Base-by-base conservation (phyloP, 805 yeast species). In the Starmerella bombicola region DNA sequence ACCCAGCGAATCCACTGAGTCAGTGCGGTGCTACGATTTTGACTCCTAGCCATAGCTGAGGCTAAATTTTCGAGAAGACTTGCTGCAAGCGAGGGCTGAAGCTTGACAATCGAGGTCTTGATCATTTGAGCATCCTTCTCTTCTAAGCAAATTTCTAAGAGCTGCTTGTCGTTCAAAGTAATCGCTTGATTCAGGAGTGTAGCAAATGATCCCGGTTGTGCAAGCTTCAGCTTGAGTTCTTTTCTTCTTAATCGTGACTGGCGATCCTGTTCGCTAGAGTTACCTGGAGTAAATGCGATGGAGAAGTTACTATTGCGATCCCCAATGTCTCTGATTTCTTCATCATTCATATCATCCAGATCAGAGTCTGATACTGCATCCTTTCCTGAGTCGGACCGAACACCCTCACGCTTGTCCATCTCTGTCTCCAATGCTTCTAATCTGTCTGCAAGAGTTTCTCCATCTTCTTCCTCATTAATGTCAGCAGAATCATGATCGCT, bases 131-230 rank as follows among this genome's bases (percentile, higher is more conserved):
- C 72, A 48, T 74, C 75, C 18, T 68, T 58, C 44, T 66, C 66
- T 46, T 63, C 57, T 48, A 91, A 67, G 10, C 93, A 94, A 3
- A 83, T 74, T 59, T 91, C 97, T 47, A 91, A 67, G 42, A 91
- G 66, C 8, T 91, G 65, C 53, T 78, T 85, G 58, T 91, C 99
- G 54, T 81, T 82, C 17, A 93, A 77, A 53, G 74, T 77, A 47
- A 91, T 68, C 0, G 98, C 88, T 63, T 91, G 98, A 12, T 86
- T 68, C 33, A 91, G 67, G n/a, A 91, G 74, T 1, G 80, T 76
- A 1, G 95, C 74, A 45, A 86, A 71, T 1, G 95, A 75, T 38
- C 91, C 93, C 4, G 80, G 73, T 7, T 75, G 70, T 17, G 76
- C 45, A 23, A 57, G 73, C 41, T 68, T 69, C 46, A 71, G 70